phyloP scores from a whole-genome alignment of 139 green algal genomes.

The Coccomyxa sp. region DNA sequence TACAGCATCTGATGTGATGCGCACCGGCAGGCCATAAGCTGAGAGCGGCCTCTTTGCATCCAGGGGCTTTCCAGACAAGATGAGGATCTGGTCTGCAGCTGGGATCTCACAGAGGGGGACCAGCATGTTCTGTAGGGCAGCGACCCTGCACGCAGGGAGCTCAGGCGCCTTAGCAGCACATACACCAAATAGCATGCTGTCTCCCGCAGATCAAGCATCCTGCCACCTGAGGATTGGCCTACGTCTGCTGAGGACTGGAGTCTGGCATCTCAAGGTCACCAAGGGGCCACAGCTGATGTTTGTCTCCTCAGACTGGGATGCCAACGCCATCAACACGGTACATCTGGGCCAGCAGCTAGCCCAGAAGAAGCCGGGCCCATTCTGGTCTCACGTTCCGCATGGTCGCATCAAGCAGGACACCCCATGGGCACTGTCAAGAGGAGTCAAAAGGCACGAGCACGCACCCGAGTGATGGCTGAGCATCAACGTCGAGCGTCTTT shows the following conservation, averaged over 20 bases:
- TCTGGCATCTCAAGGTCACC: not conserved
- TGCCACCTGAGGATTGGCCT: not conserved
- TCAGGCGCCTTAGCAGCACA: no score
- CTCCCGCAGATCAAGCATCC: not conserved
- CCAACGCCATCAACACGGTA: not conserved
- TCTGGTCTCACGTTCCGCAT: not conserved
- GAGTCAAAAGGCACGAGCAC: no score
- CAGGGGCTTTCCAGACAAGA: conserved; percentile 62
- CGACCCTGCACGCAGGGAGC: conserved; percentile 68
- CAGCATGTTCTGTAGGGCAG: conserved; percentile 71
- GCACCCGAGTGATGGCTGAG: conserved; percentile 37
- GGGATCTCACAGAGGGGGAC: conserved; percentile 64
- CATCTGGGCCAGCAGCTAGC: not conserved
- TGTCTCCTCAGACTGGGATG: not conserved
- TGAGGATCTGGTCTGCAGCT: conserved; percentile 77
- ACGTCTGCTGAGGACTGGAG: not conserved
- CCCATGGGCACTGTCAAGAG: no score
- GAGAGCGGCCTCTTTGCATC: conserved; percentile 55
- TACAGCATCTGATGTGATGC: no score
- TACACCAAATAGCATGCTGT: not conserved
- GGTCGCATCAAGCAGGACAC: not conserved
- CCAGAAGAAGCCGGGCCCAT: not conserved
- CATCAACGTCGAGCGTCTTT: conserved; percentile 56
- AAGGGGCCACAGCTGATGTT: not conserved
- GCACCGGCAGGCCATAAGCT: conserved; percentile 73